phyloP scores from a whole-genome alignment of 1,284 basidiomycete genomes.

The Melampsora larici-populina region DNA sequence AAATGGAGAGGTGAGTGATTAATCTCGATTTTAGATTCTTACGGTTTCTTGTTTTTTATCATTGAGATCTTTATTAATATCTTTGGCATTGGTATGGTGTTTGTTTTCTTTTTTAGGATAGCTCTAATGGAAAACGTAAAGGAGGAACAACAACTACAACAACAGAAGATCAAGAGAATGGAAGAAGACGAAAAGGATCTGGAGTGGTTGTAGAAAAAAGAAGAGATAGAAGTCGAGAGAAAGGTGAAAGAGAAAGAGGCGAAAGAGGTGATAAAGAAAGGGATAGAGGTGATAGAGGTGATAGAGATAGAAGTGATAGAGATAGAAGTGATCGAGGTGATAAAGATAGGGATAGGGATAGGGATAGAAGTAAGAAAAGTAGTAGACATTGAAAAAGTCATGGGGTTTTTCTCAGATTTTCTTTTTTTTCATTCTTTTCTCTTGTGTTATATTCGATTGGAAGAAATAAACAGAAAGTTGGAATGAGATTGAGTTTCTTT shows the following conservation, averaged over 20 bases:
- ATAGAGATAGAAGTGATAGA: constrained; percentile 14
- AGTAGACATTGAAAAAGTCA: not conserved
- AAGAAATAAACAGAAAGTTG: not conserved
- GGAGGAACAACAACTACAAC: constrained; percentile 1
- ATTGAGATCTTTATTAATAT: not conserved
- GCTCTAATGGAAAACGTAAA: constrained; percentile 5
- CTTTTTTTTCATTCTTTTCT: not conserved
- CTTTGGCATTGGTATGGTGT: not conserved
- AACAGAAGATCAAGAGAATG: constrained; percentile 13
- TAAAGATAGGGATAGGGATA: not conserved
- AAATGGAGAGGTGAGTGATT: not conserved
- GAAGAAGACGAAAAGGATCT: constrained; percentile 5
- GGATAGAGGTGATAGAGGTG: constrained; percentile 11
- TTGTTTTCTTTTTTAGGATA: constrained; percentile 11
- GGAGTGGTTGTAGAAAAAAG: constrained; percentile 9
- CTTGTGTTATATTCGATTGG: not conserved
- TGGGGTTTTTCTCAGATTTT: not conserved
- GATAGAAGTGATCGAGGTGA: constrained; percentile 1
- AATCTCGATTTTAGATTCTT: not conserved
- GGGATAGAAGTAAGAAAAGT: not conserved
- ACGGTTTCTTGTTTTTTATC: not conserved
- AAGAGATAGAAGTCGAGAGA: not conserved
- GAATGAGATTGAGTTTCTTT: not conserved
- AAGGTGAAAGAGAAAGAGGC: constrained; percentile 8
- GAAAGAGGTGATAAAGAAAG: constrained; percentile 16